Conservation (phyloP, 2,329 filamentous ascomycete genomes). For the Hypoxylon rubiginosum region DNA sequence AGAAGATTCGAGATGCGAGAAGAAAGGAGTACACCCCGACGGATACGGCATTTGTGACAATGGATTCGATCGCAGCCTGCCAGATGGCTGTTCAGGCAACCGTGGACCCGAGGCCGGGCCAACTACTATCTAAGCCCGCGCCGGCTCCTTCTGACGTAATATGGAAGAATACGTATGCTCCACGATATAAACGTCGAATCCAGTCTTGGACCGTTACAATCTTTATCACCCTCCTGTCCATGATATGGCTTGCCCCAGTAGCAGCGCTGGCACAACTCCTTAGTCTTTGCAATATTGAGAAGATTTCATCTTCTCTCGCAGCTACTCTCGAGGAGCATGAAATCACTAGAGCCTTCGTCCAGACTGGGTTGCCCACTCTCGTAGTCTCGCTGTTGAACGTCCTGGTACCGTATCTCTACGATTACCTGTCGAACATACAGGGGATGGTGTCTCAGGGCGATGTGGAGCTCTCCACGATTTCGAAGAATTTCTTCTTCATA, state of each 20-base stretch:
- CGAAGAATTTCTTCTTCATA: conserved; percentile 99
- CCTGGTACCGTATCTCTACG: conserved; percentile 92
- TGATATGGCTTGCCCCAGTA: conserved; percentile 90
- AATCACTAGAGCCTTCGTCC: conserved; percentile 81
- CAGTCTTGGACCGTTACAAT: conserved; percentile 87
- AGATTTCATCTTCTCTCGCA: conserved; percentile 78
- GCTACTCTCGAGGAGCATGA: conserved; percentile 75
- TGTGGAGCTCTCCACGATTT: conserved; percentile 93
- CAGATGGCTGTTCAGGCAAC: conserved; percentile 98
- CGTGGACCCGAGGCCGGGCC: conserved; percentile 88
- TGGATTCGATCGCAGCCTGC: conserved; percentile 92
- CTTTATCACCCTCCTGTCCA: conserved; percentile 83
- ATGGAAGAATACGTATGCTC: conserved; percentile 92
- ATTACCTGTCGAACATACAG: conserved; percentile 90
- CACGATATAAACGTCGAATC: conserved; percentile 78
- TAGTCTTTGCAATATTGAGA: conserved; percentile 83
- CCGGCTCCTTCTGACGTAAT: conserved; percentile 93
- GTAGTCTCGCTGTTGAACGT: conserved; percentile 90
- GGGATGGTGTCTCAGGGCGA: conserved; percentile 96
- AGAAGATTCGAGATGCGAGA: conserved; percentile 77
- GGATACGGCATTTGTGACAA: conserved; percentile 93
- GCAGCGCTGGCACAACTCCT: conserved; percentile 83
- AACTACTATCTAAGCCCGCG: conserved; percentile 85
- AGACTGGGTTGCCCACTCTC: conserved; percentile 88
- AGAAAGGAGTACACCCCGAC: conserved; percentile 82